Evolutionary conservation across 2,329 filamentous ascomycete genomes (phyloP).

Genomic region (Cordyceps cicadae): DNA sequence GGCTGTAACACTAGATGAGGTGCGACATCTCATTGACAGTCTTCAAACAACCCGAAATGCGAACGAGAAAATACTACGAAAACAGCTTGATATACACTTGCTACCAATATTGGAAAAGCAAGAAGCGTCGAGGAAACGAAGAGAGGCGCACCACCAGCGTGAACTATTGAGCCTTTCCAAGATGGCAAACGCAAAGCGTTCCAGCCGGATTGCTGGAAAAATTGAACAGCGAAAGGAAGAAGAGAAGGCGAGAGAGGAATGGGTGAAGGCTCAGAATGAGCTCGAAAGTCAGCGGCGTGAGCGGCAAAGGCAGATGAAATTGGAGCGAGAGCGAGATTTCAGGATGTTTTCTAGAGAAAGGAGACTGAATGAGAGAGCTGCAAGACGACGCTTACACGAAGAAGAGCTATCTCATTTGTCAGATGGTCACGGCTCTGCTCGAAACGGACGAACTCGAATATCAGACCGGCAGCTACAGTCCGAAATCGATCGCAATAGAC

Average conservation of each 20-base stretch:
- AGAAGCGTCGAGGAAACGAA: constrained; percentile 63
- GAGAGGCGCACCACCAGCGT: constrained; percentile 60
- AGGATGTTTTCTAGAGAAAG: constrained; percentile 78
- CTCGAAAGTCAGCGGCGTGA: constrained; percentile 58
- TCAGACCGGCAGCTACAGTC: constrained; percentile 76
- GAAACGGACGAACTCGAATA: constrained; percentile 49
- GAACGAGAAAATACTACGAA: constrained; percentile 73
- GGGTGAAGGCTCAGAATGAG: constrained; percentile 42
- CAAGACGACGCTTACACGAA: constrained; percentile 73
- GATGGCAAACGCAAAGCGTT: constrained; percentile 88
- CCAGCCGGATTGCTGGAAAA: constrained; percentile 78
- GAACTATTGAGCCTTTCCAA: constrained; percentile 77
- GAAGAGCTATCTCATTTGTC: constrained; percentile 74
- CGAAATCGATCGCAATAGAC: constrained; percentile 72
- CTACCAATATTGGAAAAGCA: constrained; percentile 77
- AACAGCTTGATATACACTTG: constrained; percentile 66
- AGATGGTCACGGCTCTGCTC: constrained; percentile 59
- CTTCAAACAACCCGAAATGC: constrained; percentile 70
- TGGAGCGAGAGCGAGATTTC: constrained; percentile 67
- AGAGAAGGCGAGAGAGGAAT: constrained; percentile 61
- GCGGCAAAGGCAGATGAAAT: constrained; percentile 48
- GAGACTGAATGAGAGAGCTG: constrained; percentile 73
- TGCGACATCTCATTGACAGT: constrained; percentile 59
- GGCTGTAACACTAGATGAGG: constrained; percentile 72
- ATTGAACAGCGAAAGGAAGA: constrained; percentile 69